A percentile compares a stretch with the other conserved stretches of the same genome.
Evolutionary conservation across 2,329 filamentous ascomycete species (phyloP).

Genomic region (Peltaster fructicola): DNA sequence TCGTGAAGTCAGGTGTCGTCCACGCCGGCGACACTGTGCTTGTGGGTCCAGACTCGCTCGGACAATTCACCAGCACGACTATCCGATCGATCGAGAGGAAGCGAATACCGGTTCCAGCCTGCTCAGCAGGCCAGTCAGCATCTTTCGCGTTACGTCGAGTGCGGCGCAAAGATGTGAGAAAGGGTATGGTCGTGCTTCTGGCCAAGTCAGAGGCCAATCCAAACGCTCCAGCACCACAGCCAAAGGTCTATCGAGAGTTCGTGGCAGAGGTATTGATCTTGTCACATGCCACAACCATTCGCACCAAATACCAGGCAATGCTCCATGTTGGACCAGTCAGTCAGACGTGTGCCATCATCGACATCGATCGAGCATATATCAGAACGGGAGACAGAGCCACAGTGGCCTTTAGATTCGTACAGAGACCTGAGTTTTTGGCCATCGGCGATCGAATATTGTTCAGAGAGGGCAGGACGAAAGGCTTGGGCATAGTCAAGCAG

Average conservation of each 20-base stretch:
- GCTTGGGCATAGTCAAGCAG: slow-evolving; percentile 80
- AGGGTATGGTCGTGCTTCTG: slow-evolving; percentile 92
- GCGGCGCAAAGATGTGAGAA: slow-evolving; percentile 78
- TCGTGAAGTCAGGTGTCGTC: slow-evolving; percentile 67
- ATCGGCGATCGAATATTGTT: slow-evolving; percentile 83
- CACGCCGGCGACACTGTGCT: slow-evolving; percentile 82
- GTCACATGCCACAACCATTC: slow-evolving; percentile 91
- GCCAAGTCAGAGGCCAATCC: slow-evolving; percentile 49
- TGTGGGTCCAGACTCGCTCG: slow-evolving; percentile 76
- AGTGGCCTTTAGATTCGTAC: slow-evolving; percentile 88
- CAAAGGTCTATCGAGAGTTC: slow-evolving; percentile 36
- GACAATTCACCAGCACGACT: slow-evolving; percentile 71
- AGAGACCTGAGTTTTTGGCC: slow-evolving; percentile 79
- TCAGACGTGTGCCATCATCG: slow-evolving; percentile 93
- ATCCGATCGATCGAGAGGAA: slow-evolving; percentile 92
- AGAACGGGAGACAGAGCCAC: slow-evolving; percentile 85
- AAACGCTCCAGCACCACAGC: slow-evolving; percentile 20
- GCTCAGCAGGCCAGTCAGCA: slow-evolving; percentile 79
- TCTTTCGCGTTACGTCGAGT: slow-evolving; percentile 82
- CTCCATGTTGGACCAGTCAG: slow-evolving; percentile 87
- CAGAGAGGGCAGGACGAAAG: slow-evolving; percentile 87
- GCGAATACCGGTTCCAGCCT: slow-evolving; percentile 71
- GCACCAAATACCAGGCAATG: slow-evolving; percentile 95
- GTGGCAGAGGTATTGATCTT: slow-evolving; percentile 72
- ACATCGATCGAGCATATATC: slow-evolving; percentile 91